Base-by-base conservation (phyloP, 495 filamentous ascomycete genomes). In the Daldinia loculata region DNA sequence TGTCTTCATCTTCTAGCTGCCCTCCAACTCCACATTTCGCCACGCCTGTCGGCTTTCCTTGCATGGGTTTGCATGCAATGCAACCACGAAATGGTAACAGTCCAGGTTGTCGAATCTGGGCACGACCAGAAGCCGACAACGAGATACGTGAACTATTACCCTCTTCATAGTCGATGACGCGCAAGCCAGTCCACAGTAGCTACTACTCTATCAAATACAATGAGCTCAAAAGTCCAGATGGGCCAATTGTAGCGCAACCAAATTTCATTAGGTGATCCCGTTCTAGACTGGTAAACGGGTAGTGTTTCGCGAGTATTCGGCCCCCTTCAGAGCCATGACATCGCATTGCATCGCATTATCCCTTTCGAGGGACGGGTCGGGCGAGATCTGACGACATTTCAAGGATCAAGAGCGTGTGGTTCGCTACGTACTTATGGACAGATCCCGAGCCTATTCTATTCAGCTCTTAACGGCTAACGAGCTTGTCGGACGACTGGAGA, bases 1-100 rank as follows among this genome's bases (percentile, higher is more conserved):
- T 51, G 29, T 26, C n/a, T 68, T 26, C 63, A 24, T 29, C 63
- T 14, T 63, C 57, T 43, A 70, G 58, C 53, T 61, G 14, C 63
- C 67, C 66, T 70, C 62, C 71, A 74, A 63, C 71, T 70, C 71
- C 71, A 63, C 71, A 70, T 63, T 74, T 66, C 66, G 71, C 71
- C 60, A 63, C 58, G 66, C 66, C 52, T 62, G 50, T 66, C 62
- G 67, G 61, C 64, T 52, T 39, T 56, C 63, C 63, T 59, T 69
- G 58, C 71, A 70, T 74, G 67, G 36, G 45, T 63, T 63, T 53
- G 34, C 58, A 64, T 63, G 67, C 71, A 63, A 74, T 74, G 67
- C 53, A 52, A 67, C 71, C 55, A 63, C 59, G 27, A 70, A 50
- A 65, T 73, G 61, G 63, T 58, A 65, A 70, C 62, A 52, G 52